Base-by-base conservation (phyloP, 495 filamentous ascomycete species). In the Penicillium antarcticum region DNA sequence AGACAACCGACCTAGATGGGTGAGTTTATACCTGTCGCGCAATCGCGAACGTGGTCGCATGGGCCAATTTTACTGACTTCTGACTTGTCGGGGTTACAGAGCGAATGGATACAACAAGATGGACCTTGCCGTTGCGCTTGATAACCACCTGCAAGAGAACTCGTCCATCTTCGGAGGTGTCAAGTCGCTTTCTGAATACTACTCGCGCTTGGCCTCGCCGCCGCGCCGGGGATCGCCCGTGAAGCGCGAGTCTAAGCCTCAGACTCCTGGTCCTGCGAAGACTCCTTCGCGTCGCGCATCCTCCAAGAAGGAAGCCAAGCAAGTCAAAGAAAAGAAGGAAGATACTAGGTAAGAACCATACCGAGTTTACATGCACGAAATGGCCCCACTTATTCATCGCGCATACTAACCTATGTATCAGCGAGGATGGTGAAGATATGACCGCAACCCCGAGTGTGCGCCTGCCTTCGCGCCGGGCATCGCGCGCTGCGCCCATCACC, bases 91-190 rank as follows among this genome's bases (percentile, higher is more conserved):
- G 26, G 26, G 26, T 34, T n/a, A 55, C 56, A 96, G 91, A 58
- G 82, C 80, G 60, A 85, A 88, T 46, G 76, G 80, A 33, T 68
- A 82, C 54, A 87, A 86, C 58, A 97, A 97, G 70, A 69, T 74
- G 53, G 91, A 97, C n/a, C 82, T 97, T 34, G 88, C 91, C 63
- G 58, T 75, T 44, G 76, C 80, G 21, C 80, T 98, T 48, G 88
- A 94, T 44, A 79, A 87, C 19, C 83, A 87, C 45, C 81, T 98
- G 33, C 75, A 80, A 51, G 73, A 76, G 26, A 85, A 96, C 68
- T 67, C 76, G 31, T 65, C 79, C 41, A 76, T 73, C 31, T 87
- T 86, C 64, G 71, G 72, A 24, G 71, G 63, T 16, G 84, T 95
- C 52, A 65, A 84, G 45, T 76, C 73, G 39, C 82, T 96, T 65